Evolutionary conservation across 1,139 yeast genomes (phyloP), one percentile per base, ranked within the genome.

Genomic region (Pichia sp.): DNA sequence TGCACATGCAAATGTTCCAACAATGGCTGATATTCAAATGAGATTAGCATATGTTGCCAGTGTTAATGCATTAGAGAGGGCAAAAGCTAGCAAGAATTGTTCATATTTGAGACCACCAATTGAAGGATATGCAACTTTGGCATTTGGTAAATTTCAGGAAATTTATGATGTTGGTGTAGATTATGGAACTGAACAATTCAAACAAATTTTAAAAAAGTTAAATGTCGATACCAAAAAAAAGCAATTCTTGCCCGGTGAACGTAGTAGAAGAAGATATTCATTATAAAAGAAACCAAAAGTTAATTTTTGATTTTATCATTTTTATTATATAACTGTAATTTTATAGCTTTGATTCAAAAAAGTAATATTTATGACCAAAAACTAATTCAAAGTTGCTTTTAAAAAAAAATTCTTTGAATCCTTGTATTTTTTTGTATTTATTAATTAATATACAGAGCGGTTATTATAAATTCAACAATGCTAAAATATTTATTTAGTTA

Each of bases 41-140:
- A 73, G 98, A 47, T 69, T 92, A 50, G 96, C 97, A 1, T 92
- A 92, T 63, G 98, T 92, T 27, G 87, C 97, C 0, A 86, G 96
- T 50, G 98, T 92, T 1, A 86, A 86, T 62, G 97, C 97, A 0
- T 68, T 92, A 42, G 96, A 92, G 58, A 71, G 76, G 46, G 97
- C 97, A 2, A 92, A 92, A 59, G 70, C 65, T 36, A 83, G 90
- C 0, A 86, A 89, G 0, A 96, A 96, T 0, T 94, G 92, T 12
- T 71, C 85, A n/a, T 92, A 92, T 60, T 68, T 89, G 56, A 74
- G 98, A 37, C 98, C 98, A 3, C 98, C 98, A 0, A 86, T 92
- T 56, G 97, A 90, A 56, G 75, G 78, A 51, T 90, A 81, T 61
- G 97, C 94, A 0, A 92, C 97, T 0, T 70, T 92, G 46, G 98